Base-by-base conservation (phyloP, 129 eudicot genomes). In the Ambrosia artemisiifolia region DNA sequence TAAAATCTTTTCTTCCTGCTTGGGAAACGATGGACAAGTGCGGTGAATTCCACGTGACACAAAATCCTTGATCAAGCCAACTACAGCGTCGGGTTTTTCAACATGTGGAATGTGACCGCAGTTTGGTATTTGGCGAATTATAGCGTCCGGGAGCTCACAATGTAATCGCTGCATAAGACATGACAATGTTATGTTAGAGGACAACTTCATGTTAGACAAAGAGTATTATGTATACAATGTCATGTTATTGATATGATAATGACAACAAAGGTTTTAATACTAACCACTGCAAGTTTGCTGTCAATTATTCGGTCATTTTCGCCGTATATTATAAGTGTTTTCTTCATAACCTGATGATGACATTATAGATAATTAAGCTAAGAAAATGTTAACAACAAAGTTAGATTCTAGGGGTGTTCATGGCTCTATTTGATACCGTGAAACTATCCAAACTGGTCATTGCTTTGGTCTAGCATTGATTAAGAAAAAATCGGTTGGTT, bases 51-150 rank as follows among this genome's bases (percentile, higher is more conserved):
- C n/a, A 6, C 7, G 42, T n/a, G 72, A 63, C 47, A 64, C 75
- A 56, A 90, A 94, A 18, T 90, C 83, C 32, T 66, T 55, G 42
- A 94, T 90, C 72, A 94, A 74, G 65, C 69, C 74, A 34, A 89
- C 80, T 18, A 86, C 91, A 49, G 49, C 86, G 4, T 67, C 72
- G 0, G 99, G 94, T 67, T 90, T 94, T 81, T 94, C 91, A 11
- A 94, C 96, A 64, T 94, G 98, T 19, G 98, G 96, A 32, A 94
- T 74, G 62, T 90, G 96, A 56, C 95, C 96, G 35, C 97, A 94
- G 46, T 86, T 83, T 63, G 93, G 87, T 78, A 94, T 80, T 72
- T 65, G 93, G 7, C 89, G 96, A 71, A 94, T 65, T 30, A 75
- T 90, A 9, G 93, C 93, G 59, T 90, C 71, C 13, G 85, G 86